These are phyloP conservation scores for Dentipellis sp. DNA, from an alignment of 768 basidiomycete genomes.

Conservation along the genomic window DNA sequence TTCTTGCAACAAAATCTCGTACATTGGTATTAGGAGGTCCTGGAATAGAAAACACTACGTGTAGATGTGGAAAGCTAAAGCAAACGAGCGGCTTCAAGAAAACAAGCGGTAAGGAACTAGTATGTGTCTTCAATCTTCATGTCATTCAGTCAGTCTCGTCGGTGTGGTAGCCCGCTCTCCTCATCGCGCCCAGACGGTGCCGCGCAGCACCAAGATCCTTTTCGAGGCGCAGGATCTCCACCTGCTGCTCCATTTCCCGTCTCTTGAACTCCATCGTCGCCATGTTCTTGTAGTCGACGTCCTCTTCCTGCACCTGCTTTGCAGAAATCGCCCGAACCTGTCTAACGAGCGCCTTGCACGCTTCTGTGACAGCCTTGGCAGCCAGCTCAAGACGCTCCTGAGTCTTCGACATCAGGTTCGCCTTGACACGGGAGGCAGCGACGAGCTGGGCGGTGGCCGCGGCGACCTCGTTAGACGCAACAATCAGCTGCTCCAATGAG, in stretches of 20 bases:
- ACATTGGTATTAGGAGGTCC: constrained; percentile 7
- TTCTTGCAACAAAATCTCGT: background rate
- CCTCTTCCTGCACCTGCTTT: constrained; percentile 69
- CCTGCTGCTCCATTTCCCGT: constrained; percentile 98
- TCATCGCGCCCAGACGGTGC: constrained; percentile 75
- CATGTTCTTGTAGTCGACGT: constrained; percentile 85
- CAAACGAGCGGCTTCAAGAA: background rate
- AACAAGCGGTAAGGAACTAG: background rate
- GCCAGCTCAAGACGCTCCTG: constrained; percentile 94
- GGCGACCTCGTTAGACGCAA: constrained; percentile 98
- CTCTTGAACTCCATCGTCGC: constrained; percentile 93
- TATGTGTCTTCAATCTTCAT: constrained; percentile 4
- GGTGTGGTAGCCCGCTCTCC: constrained; percentile 84
- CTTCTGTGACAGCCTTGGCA: constrained; percentile 95
- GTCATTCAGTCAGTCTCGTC: constrained; percentile 48
- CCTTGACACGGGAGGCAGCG: constrained; percentile 96
- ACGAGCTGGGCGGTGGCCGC: constrained; percentile 97
- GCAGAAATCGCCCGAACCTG: constrained; percentile 96
- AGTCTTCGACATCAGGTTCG: constrained; percentile 96
- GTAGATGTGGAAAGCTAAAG: background rate
- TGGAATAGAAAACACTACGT: constrained; percentile 4
- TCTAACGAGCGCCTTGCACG: constrained; percentile 91
- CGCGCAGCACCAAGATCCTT: constrained; percentile 88
- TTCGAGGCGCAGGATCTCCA: constrained; percentile 94
- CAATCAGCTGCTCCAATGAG: constrained; percentile 96